Base-by-base conservation (phyloP, 352 stramenopile species). In the Elongisporangium prolatum region DNA sequence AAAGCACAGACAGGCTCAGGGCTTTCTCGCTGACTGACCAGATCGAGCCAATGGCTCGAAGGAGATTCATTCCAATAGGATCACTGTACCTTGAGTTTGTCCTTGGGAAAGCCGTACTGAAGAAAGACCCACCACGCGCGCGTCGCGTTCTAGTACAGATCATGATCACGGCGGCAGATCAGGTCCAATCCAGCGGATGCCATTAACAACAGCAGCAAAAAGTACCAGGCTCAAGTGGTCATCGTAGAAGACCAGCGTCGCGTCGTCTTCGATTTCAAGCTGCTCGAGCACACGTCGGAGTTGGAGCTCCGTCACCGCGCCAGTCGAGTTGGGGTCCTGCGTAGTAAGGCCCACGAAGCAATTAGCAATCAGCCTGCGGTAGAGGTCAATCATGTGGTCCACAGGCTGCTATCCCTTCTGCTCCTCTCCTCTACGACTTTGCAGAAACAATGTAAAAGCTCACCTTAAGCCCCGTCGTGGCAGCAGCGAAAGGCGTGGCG, bases 111-210 rank as follows among this genome's bases (percentile, higher is more conserved):
- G 20, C 84, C 84, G 53, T 79, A 93, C 67, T 91, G 78, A 28
- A 68, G 74, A 57, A 89, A 89, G 16, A 93, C 80, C 84, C 84
- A 93, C 84, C 84, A 93, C 57, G 82, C 78, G 18, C 84, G 75
- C 13, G 76, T 86, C 24, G 84, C 68, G 63, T 82, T 80, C 77
- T 88, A 53, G 24, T 48, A 51, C 21, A 16, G 21, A 7, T 34
- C 24, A 34, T 34, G 17, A 50, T 47, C 20, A 38, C 18, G 9
- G n/a, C 59, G 4, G 14, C 21, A 50, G 34, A 55, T 47, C 14
- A 17, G n/a, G n/a, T n/a, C n/a, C n/a, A n/a, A n/a, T n/a, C n/a
- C n/a, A n/a, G n/a, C n/a, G n/a, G n/a, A n/a, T n/a, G n/a, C n/a
- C n/a, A n/a, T n/a, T n/a, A n/a, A 16, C 16, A 13, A 21, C 21